Percentiles rank a stretch among this genome's conserved stretches.
These are phyloP conservation scores for Epichloe typhina DNA, from an alignment of 2,329 filamentous ascomycete species.

Conservation along the genomic window DNA sequence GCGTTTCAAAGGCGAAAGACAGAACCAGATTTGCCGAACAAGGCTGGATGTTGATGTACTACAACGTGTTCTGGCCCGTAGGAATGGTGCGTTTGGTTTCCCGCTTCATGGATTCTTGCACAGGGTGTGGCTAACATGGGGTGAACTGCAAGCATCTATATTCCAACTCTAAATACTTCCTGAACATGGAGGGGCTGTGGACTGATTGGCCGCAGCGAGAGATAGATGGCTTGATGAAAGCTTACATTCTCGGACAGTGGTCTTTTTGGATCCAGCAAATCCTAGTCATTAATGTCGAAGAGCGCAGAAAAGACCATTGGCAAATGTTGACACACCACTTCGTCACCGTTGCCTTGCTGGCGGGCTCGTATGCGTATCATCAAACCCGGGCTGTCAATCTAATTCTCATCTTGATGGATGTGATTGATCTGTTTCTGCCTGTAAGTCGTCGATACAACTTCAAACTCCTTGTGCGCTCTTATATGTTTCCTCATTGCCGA, in stretches of 20 bases:
- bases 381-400: conserved; percentile 79
- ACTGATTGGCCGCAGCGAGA: conserved; percentile 70
- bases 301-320: conserved; percentile 84
- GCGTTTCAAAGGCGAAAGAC: conserved; percentile 63
- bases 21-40: conserved; percentile 83
- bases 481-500: too few relatives aligned
- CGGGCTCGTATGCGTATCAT: conserved; percentile 73
- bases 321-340: conserved; percentile 96
- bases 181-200: conserved; percentile 71
- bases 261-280: conserved; percentile 93
- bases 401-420: conserved; percentile 84
- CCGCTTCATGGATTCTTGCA: background rate
- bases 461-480: conserved; percentile 2
- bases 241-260: conserved; percentile 81
- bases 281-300: conserved; percentile 86
- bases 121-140: background rate
- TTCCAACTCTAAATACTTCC: conserved; percentile 62
- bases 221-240: conserved; percentile 62
- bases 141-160: conserved; percentile 54
- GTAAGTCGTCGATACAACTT: conserved; percentile 31
- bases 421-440: conserved; percentile 78
- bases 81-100: conserved; percentile 54
- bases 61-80: conserved; percentile 63
- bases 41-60: conserved; percentile 79
- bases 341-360: conserved; percentile 71